Evolutionary conservation across 257 asterid species (phyloP).

Genomic region (Solanum piurae): DNA sequence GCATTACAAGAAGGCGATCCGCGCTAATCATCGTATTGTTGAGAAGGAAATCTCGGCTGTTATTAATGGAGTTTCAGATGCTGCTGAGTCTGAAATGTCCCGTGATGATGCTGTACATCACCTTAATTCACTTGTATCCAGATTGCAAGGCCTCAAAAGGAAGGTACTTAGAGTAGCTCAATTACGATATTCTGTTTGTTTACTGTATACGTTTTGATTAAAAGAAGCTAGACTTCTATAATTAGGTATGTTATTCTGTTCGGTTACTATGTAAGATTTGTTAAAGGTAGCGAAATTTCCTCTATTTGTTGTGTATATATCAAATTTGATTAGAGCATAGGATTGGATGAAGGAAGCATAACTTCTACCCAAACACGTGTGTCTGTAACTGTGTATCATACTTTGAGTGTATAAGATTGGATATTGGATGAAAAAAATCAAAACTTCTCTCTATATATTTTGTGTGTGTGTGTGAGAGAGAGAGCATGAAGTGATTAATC

Average conservation of each 20-base stretch:
- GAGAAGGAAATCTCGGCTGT: slow-evolving; percentile 84
- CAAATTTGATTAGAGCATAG: neutral
- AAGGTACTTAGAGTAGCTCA: slow-evolving; percentile 34
- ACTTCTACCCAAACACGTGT: neutral
- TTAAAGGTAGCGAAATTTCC: neutral
- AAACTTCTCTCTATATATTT: neutral
- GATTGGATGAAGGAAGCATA: neutral
- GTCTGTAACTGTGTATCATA: neutral
- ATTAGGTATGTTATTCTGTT: neutral
- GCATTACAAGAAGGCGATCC: slow-evolving; percentile 88
- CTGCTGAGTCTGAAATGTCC: slow-evolving; percentile 22
- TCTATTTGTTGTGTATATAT: neutral
- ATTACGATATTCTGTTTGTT: neutral
- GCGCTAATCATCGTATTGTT: slow-evolving; percentile 74
- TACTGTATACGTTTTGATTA: neutral
- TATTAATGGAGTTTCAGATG: slow-evolving; percentile 46
- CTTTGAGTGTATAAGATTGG: neutral
- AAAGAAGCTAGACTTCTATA: neutral
- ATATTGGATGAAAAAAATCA: neutral
- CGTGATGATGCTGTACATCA: slow-evolving; percentile 43
- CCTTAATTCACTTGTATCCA: slow-evolving; percentile 13
- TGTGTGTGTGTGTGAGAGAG: neutral
- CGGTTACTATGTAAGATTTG: neutral
- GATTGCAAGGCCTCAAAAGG: slow-evolving; percentile 92
- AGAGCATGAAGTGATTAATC: neutral